phyloP scores from a whole-genome alignment of 495 filamentous ascomycete genomes.

The Gamarada debralockiae region DNA sequence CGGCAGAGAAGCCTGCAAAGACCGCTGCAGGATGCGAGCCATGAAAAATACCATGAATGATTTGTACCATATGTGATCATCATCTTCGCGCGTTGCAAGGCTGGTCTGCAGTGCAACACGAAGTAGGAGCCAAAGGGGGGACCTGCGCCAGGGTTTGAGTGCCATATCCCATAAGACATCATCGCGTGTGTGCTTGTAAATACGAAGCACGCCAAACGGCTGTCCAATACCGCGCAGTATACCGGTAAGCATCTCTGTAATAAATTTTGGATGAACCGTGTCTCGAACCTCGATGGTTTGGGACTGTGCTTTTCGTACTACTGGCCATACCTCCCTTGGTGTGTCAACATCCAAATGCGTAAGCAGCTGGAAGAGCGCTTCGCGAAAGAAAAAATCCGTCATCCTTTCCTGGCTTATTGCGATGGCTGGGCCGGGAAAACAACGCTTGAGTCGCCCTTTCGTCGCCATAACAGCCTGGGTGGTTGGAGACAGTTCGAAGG shows the following conservation, averaged over 20 bases:
- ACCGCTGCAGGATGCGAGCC: constrained; percentile 32
- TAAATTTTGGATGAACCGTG: constrained; percentile 47
- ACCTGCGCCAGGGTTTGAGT: constrained; percentile 50
- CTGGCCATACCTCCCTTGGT: constrained; percentile 31
- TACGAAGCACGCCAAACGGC: constrained; percentile 23
- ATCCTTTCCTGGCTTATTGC: constrained; percentile 31
- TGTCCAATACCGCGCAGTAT: constrained; percentile 41
- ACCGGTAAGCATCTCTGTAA: constrained; percentile 51
- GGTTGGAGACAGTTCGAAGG: constrained; percentile 52
- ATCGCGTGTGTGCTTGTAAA: constrained; percentile 59
- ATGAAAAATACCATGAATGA: constrained; percentile 51
- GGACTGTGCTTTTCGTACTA: constrained; percentile 35
- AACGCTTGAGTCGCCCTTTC: constrained; percentile 45
- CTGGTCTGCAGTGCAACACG: constrained; percentile 47
- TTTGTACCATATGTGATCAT: constrained; percentile 43
- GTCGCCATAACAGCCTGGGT: constrained; percentile 42
- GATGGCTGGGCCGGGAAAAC: constrained; percentile 51
- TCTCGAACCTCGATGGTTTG: constrained; percentile 46
- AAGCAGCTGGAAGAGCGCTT: constrained; percentile 37
- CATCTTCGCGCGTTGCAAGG: constrained; percentile 9
- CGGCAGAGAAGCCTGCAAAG: neutral
- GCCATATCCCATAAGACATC: constrained; percentile 49
- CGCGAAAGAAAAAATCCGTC: constrained; percentile 31
- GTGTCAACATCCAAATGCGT: constrained; percentile 38
- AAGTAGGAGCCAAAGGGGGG: constrained; percentile 55